phyloP scores from a whole-genome alignment of 495 filamentous ascomycete genomes.

The Sporormia fimetaria region DNA sequence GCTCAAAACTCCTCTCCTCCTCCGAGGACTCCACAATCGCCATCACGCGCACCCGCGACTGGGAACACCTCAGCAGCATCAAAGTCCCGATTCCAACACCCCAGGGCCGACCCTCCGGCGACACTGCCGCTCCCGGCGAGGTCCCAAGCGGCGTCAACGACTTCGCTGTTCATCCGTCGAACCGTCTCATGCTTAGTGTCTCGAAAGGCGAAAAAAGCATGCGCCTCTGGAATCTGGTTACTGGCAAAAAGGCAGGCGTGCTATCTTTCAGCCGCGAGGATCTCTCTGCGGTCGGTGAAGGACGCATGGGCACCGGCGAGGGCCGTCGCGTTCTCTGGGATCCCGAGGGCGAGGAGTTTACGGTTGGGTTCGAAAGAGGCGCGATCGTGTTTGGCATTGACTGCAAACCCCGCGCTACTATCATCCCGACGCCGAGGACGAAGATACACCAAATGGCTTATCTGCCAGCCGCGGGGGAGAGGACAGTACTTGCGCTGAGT shows the following conservation, averaged over 20 bases:
- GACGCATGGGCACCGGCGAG: conserved; percentile 66
- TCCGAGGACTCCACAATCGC: conserved; percentile 82
- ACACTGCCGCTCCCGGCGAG: conserved; percentile 74
- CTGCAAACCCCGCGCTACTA: conserved; percentile 61
- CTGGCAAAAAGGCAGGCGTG: conserved; percentile 87
- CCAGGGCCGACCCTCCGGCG: conserved; percentile 73
- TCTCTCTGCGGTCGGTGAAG: conserved; percentile 60
- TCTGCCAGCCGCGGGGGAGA: conserved; percentile 37
- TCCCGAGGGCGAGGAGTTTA: conserved; percentile 64
- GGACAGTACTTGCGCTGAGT: conserved; percentile 58
- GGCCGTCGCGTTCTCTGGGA: conserved; percentile 80
- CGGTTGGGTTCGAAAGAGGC: conserved; percentile 79
- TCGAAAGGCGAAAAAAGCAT: conserved; percentile 79
- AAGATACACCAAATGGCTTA: conserved; percentile 80
- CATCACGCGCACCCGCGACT: conserved; percentile 77
- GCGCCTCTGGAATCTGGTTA: conserved; percentile 93
- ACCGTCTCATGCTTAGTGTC: conserved; percentile 91
- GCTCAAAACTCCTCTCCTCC: conserved; percentile 72
- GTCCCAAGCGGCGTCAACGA: conserved; percentile 87
- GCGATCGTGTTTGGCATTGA: conserved; percentile 78
- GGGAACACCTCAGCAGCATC: conserved; percentile 77
- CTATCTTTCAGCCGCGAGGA: conserved; percentile 65
- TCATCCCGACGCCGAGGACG: conserved; percentile 53
- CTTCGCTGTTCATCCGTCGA: conserved; percentile 88
- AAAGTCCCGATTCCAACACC: conserved; percentile 80